Conservation (phyloP, 768 basidiomycete genomes). For the Asterophora lycoperdoides region DNA sequence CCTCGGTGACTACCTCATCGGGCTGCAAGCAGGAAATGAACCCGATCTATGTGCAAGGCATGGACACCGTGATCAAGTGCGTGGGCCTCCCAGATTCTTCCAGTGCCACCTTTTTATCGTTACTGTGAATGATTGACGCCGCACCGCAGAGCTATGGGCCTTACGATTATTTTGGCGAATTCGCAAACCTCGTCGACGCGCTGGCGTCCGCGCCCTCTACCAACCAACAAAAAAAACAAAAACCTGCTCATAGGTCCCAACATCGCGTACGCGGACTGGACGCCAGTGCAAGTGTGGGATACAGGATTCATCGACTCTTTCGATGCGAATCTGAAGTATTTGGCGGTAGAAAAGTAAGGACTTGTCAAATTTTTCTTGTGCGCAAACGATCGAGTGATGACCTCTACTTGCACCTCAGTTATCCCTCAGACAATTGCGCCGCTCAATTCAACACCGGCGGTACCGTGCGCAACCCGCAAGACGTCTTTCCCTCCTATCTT, state of each 20-base stretch:
- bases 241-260: constrained; percentile 57
- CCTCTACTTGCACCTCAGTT: constrained; percentile 37
- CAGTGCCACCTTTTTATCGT: too few relatives aligned
- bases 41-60: constrained; percentile 47
- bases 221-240: constrained; percentile 30
- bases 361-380: constrained; percentile 7
- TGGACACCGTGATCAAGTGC: constrained; percentile 32
- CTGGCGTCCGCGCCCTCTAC: constrained; percentile 26
- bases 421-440: constrained; percentile 59
- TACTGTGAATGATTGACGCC: background rate
- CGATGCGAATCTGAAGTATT: constrained; percentile 32
- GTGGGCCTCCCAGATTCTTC: background rate
- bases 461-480: constrained; percentile 37
- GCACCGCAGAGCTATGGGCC: constrained; percentile 32
- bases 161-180: constrained; percentile 50
- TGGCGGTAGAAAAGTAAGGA: constrained; percentile 58
- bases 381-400: background rate
- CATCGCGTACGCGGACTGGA: constrained; percentile 48
- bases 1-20: constrained; percentile 63
- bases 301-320: constrained; percentile 49
- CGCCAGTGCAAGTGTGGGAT: constrained; percentile 47
- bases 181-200: constrained; percentile 42
- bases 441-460: constrained; percentile 43
- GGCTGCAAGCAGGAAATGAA: constrained; percentile 73
- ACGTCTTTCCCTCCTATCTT: constrained; percentile 55